Evolutionary conservation across 2,329 filamentous ascomycete genomes (phyloP).

Genomic region (Aspergillus luchuensis): DNA sequence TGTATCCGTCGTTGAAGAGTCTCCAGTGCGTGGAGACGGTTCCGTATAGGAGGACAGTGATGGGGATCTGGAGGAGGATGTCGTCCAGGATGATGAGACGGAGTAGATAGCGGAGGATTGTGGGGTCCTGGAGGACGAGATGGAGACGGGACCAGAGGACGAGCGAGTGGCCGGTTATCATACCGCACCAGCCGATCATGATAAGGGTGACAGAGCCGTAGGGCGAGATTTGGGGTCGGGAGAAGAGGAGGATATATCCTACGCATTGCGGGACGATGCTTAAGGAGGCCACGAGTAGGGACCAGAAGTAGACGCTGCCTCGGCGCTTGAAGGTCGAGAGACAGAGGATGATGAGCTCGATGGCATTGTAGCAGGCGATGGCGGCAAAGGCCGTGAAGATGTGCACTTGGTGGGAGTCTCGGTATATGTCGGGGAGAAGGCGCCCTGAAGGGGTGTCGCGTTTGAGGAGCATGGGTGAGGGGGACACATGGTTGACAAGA

Average conservation of each 20-base stretch:
- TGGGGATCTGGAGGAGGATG: conserved; percentile 43
- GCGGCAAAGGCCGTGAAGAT: conserved; percentile 44
- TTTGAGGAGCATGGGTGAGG: neutral
- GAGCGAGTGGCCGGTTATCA: conserved; percentile 48
- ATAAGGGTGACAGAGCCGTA: conserved; percentile 38
- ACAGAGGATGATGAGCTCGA: conserved; percentile 47
- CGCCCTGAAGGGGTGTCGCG: neutral
- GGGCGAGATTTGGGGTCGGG: conserved; percentile 27
- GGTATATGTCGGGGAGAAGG: conserved; percentile 2
- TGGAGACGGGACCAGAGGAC: conserved; percentile 50
- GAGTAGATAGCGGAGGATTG: conserved; percentile 36
- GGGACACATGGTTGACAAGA: neutral
- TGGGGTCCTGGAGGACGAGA: conserved; percentile 39
- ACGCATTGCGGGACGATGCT: conserved; percentile 44
- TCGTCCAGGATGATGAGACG: conserved; percentile 45
- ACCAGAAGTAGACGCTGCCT: conserved; percentile 49
- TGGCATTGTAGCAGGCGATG: conserved; percentile 47
- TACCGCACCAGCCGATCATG: conserved; percentile 43
- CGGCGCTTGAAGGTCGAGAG: conserved; percentile 46
- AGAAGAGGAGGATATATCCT: conserved; percentile 46
- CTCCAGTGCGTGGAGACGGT: conserved; percentile 24
- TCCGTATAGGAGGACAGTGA: conserved; percentile 41
- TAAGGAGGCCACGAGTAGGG: conserved; percentile 37
- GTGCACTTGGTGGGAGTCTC: neutral
- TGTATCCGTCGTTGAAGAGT: conserved; percentile 28